Base-by-base conservation (phyloP, 2,329 filamentous ascomycete species). In the Phyllosticta paracitricarpa region DNA sequence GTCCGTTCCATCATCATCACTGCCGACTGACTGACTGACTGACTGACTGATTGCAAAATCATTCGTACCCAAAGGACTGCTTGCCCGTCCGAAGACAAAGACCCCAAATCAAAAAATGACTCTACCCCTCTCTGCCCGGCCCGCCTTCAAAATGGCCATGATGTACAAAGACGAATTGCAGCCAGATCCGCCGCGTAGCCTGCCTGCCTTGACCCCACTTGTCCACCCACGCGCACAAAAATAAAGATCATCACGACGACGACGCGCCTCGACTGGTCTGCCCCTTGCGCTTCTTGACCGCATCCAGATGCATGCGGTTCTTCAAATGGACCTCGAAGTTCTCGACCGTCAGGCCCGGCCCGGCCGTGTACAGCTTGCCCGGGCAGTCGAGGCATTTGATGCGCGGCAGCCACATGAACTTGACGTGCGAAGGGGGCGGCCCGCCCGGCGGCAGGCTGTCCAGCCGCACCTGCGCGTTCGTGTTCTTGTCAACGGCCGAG, bases 271-370 rank as follows among this genome's bases (percentile, higher is more conserved):
- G 51, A 22, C 52, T 54, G 3, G 58, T 24, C 40, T 53, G 55
- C 2, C 24, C 70, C 24, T 63, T 70, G 25, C 73, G 68, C 58
- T 67, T 71, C n/a, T 70, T 69, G 19, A 75, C 72, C 28, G 70
- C 72, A 51, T 65, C 65, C 64, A 67, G 68, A 60, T 99, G 94
- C 58, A 82, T 79, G 53, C 89, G 84, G 74, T 96, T 97, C 74
- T 87, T 89, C 56, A 97, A 79, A 76, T 99, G 94, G 1, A 95
- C 85, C 75, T 96, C 90, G 65, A 99, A 99, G 70, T 96, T 96
- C 54, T 87, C 87, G 4, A 93, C 89, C 2, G 91, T 91, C 72
- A 83, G 88, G 25, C 88, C 90, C 0, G 92, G 91, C 0, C 91
- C 89, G 0, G 92, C 90, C 0, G 92, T 96, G 74, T 99, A 99